Base-by-base conservation (phyloP, 352 stramenopile species). In the Phytophthora podocarpi region DNA sequence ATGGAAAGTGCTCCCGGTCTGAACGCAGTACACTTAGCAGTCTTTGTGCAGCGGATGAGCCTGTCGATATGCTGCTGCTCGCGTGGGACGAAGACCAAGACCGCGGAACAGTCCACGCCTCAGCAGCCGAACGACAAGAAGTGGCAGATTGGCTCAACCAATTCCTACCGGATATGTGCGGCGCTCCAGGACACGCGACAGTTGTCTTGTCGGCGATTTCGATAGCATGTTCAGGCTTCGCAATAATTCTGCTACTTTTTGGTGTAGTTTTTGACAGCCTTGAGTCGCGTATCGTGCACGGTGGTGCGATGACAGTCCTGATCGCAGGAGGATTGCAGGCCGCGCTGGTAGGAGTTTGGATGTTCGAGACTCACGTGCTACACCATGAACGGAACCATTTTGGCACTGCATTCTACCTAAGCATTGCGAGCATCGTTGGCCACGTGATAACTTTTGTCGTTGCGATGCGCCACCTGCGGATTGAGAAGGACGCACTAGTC, bases 371-470 rank as follows among this genome's bases (percentile, higher is more conserved):
- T 0, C 68, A 59, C 15, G 48, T 65, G 24, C 52, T 87, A 32
- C 50, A 70, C n/a, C 58, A 56, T 5, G 40, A 65, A 28, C 21
- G 48, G 5, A 70, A 76, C 16, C 27, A 59, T 42, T 81, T 83
- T 21, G 77, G 69, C 1, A 80, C 60, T 13, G 79, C 72, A 0
- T 87, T 86, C 18, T 86, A 89, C 23, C 67, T 89, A 13, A 65
- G 63, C n/a, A 50, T 71, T 23, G 40, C 67, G 18, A 78, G 74
- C 47, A 56, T 77, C 23, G 9, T 63, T 12, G 49, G 73, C 5
- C 63, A 81, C 28, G 18, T 50, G 2, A 15, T 76, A 20, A 64
- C 65, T 13, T 82, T 66, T 21, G 1, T 76, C 4, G 57, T 74
- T 21, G 64, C 66, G 0, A 64, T 74, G 41, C 77, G 65, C 31